A percentile compares a stretch with the other conserved stretches of the same genome.
phyloP scores from a whole-genome alignment of 805 yeast species.

The Myxozyma udenii region DNA sequence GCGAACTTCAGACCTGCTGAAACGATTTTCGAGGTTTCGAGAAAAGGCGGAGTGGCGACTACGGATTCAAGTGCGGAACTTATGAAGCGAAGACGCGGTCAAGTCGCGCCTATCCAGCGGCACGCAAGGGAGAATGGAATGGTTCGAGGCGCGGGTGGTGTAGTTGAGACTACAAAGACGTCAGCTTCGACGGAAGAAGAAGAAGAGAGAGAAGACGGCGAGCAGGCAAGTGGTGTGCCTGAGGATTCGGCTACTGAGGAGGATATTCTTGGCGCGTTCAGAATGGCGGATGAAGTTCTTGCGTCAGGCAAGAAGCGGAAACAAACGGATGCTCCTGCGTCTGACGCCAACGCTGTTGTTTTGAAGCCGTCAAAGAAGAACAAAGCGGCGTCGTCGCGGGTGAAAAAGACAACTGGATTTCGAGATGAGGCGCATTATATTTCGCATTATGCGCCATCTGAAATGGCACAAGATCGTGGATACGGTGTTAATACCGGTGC shows the following conservation, averaged over 20 bases:
- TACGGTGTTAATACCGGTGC: conserved; percentile 42
- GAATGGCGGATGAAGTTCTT: conserved; percentile 19
- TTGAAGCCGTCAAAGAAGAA: background rate
- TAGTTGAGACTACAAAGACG: background rate
- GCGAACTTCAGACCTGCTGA: conserved; percentile 71
- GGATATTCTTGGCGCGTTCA: conserved; percentile 42
- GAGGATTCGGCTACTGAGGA: conserved; percentile 42
- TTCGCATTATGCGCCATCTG: conserved; percentile 84
- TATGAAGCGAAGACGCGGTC: conserved; percentile 83
- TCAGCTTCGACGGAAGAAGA: conserved; percentile 33
- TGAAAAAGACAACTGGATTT: conserved; percentile 48
- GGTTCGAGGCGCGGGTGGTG: background rate
- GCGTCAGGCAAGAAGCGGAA: conserved; percentile 32
- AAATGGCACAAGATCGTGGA: conserved; percentile 78
- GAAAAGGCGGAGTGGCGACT: conserved; percentile 43
- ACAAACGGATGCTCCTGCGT: background rate
- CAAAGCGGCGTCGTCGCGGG: conserved; percentile 26
- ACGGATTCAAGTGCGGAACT: conserved; percentile 71
- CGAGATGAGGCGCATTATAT: conserved; percentile 78
- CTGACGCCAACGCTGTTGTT: background rate
- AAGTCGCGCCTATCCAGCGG: conserved; percentile 82
- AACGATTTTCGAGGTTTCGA: conserved; percentile 88
- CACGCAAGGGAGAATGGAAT: conserved; percentile 63
- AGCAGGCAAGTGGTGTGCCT: conserved; percentile 31
- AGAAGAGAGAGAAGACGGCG: conserved; percentile 40